Conservation (phyloP, 1,139 yeast genomes). For the Kurtzmaniella quercitrusa region DNA sequence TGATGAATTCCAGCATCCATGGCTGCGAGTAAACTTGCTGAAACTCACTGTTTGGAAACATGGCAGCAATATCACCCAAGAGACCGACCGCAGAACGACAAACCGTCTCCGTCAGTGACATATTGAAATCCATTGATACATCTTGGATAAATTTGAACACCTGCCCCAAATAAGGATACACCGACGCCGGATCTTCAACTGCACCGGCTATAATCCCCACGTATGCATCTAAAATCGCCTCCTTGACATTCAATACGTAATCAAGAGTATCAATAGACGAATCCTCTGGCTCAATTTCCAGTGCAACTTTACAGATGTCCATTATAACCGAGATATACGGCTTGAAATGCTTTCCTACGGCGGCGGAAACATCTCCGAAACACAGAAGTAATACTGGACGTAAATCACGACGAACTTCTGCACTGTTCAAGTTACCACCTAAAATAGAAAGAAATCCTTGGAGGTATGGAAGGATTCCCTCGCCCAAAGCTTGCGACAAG, state of each 20-base stretch:
- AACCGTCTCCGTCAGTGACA: slow-evolving; percentile 59
- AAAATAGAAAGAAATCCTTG: slow-evolving; percentile 78
- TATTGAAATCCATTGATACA: slow-evolving; percentile 56
- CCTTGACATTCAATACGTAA: slow-evolving; percentile 67
- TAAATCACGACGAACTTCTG: slow-evolving; percentile 69
- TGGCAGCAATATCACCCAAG: slow-evolving; percentile 86
- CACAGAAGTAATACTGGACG: slow-evolving; percentile 90
- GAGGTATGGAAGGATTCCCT: slow-evolving; percentile 66
- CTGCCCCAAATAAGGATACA: slow-evolving; percentile 61
- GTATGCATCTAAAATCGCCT: slow-evolving; percentile 88
- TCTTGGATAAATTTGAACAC: slow-evolving; percentile 66
- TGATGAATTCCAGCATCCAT: slow-evolving; percentile 78
- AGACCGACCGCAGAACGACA: slow-evolving; percentile 81
- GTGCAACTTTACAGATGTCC: slow-evolving; percentile 61
- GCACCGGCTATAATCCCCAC: slow-evolving; percentile 93
- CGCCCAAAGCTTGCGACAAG: slow-evolving; percentile 86
- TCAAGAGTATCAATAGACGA: slow-evolving; percentile 72
- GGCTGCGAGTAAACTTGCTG: slow-evolving; percentile 59
- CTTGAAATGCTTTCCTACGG: slow-evolving; percentile 71
- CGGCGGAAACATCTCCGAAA: slow-evolving; percentile 92
- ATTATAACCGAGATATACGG: slow-evolving; percentile 78
- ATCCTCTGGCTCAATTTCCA: slow-evolving; percentile 50
- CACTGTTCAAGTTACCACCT: slow-evolving; percentile 65
- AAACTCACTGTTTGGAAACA: slow-evolving; percentile 75
- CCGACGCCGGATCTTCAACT: slow-evolving; percentile 60